Evolutionary conservation across 2,329 filamentous ascomycete species (phyloP).

Genomic region (Cercospora brassicicola): DNA sequence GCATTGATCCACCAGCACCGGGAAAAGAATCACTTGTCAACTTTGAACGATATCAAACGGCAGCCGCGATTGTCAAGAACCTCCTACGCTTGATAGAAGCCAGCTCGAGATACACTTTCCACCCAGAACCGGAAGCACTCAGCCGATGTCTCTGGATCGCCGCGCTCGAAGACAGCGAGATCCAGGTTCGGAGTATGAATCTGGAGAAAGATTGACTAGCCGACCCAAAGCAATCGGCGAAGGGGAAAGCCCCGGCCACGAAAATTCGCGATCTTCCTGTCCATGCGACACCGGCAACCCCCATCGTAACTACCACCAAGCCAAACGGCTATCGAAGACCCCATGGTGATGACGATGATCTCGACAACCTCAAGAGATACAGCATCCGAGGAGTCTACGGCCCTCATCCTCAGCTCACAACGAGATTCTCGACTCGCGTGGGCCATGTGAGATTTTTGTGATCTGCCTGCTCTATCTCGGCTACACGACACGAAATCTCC

Average conservation of each 20-base stretch:
- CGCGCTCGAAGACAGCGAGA: constrained; percentile 73
- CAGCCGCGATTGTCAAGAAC: constrained; percentile 76
- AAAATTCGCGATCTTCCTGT: constrained; percentile 3
- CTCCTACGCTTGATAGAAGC: constrained; percentile 75
- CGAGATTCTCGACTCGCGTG: constrained; percentile 7
- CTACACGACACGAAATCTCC: not conserved
- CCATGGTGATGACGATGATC: not conserved
- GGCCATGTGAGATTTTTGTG: constrained; percentile 10
- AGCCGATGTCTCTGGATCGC: constrained; percentile 85
- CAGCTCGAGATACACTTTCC: constrained; percentile 71
- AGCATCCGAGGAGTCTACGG: constrained; percentile 4
- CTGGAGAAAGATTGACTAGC: constrained; percentile 31
- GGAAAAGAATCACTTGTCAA: constrained; percentile 69
- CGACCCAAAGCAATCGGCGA: not conserved
- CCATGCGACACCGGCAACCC: not conserved
- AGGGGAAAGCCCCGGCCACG: not conserved
- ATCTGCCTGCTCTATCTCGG: not conserved
- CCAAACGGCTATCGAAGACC: not conserved
- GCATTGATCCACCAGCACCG: constrained; percentile 56
- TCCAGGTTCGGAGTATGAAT: constrained; percentile 44
- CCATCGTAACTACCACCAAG: not conserved
- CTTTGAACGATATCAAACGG: constrained; percentile 77
- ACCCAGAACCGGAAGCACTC: constrained; percentile 72
- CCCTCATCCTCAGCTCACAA: constrained; percentile 3
- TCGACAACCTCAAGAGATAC: constrained; percentile 3